Conservation (phyloP, 306 rosid species). For the Inga oerstediana region DNA sequence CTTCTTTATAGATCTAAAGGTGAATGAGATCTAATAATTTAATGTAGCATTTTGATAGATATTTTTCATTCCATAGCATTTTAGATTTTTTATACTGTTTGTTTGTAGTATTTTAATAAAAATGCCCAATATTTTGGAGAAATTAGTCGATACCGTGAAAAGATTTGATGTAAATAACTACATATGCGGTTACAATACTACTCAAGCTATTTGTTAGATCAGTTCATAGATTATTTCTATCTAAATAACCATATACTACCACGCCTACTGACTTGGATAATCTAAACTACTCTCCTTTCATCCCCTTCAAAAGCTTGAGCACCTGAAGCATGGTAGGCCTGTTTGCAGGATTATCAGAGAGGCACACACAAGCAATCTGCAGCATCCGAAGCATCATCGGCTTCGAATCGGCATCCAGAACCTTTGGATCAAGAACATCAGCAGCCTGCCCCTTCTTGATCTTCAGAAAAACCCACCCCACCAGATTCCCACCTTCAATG, state of each 20-base stretch:
- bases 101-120: too few relatives aligned
- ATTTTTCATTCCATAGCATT: too few relatives aligned
- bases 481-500: constrained; percentile 94
- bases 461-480: constrained; percentile 92
- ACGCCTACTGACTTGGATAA: constrained; percentile 10
- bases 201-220: constrained; percentile 7
- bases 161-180: constrained; percentile 1
- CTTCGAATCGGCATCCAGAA: constrained; percentile 76
- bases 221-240: background rate
- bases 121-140: background rate
- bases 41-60: too few relatives aligned
- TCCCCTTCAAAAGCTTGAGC: constrained; percentile 71
- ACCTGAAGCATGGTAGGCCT: constrained; percentile 97
- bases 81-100: too few relatives aligned
- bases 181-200: background rate
- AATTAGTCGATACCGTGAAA: background rate
- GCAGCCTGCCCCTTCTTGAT: constrained; percentile 69
- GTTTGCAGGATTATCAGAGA: constrained; percentile 84
- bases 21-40: too few relatives aligned
- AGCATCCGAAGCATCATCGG: constrained; percentile 80
- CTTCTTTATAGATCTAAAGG: too few relatives aligned
- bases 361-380: constrained; percentile 79
- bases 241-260: constrained; percentile 9
- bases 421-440: constrained; percentile 80
- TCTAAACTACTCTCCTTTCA: constrained; percentile 54